Conservation (phyloP, 2,329 filamentous ascomycete genomes). For the Pyrenochaeta sp. region DNA sequence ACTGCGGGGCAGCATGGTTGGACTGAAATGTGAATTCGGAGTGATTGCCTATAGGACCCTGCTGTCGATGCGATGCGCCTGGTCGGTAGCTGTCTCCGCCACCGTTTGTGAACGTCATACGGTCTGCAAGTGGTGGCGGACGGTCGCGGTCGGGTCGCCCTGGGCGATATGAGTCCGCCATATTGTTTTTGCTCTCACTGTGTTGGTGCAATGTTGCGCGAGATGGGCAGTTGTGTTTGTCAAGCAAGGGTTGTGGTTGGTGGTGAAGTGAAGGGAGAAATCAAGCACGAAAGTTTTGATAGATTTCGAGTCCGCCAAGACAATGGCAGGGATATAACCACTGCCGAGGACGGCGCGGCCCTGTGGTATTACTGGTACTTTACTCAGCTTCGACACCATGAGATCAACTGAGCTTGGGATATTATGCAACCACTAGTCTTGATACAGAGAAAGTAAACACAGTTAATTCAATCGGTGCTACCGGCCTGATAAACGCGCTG, state of each 20-base stretch:
- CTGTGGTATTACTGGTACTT: background rate
- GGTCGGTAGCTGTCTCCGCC: slow-evolving; percentile 41
- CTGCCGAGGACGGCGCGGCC: background rate
- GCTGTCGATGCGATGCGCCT: slow-evolving; percentile 20
- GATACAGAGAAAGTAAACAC: no score
- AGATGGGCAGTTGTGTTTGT: slow-evolving; percentile 5
- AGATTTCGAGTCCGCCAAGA: slow-evolving; percentile 17
- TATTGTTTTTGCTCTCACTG: slow-evolving; percentile 13
- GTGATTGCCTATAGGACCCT: slow-evolving; percentile 19
- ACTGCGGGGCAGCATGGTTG: slow-evolving; percentile 36
- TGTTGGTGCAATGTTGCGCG: slow-evolving; percentile 6
- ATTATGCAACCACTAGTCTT: no score
- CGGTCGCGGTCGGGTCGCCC: slow-evolving; percentile 24
- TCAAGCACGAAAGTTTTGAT: slow-evolving; percentile 26
- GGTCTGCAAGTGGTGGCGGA: slow-evolving; percentile 31
- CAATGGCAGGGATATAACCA: slow-evolving; percentile 8
- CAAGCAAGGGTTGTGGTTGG: slow-evolving; percentile 3
- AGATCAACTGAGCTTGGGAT: no score
- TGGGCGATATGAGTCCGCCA: slow-evolving; percentile 41
- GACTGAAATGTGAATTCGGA: slow-evolving; percentile 48
- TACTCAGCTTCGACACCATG: background rate
- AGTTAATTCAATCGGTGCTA: no score
- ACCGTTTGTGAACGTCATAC: slow-evolving; percentile 40
- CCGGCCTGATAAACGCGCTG: no score
- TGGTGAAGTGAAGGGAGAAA: slow-evolving; percentile 8